These are phyloP conservation scores for Parachaetomium inaequale DNA, from an alignment of 495 filamentous ascomycete genomes.

Conservation along the genomic window DNA sequence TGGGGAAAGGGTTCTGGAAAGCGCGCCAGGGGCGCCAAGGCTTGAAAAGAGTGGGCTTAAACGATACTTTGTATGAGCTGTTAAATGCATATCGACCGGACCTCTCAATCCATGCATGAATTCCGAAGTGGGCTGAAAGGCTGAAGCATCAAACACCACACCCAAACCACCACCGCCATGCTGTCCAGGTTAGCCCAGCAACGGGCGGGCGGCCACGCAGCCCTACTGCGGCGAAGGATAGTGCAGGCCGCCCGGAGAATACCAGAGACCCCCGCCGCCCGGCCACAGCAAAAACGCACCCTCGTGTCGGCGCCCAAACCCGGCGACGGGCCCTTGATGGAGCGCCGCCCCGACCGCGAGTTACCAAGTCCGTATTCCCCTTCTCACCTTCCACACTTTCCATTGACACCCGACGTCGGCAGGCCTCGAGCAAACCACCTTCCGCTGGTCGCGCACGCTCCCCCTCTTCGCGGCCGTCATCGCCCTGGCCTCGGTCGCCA, in stretches of 20 bases:
- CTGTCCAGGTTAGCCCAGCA: constrained; percentile 38
- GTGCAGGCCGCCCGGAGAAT: not conserved
- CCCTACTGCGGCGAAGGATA: constrained; percentile 20
- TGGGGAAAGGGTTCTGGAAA: not conserved
- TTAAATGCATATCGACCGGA: constrained; percentile 6
- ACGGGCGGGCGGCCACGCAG: constrained; percentile 25
- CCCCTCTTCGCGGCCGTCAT: constrained; percentile 57
- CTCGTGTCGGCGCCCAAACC: constrained; percentile 47
- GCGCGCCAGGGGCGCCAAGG: not conserved
- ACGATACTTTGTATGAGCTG: too few relatives aligned
- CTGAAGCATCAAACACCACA: not conserved
- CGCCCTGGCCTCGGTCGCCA: constrained; percentile 64
- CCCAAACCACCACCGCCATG: constrained; percentile 25
- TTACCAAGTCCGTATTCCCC: constrained; percentile 54
- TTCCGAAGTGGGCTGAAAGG: constrained; percentile 10
- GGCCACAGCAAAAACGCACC: constrained; percentile 25
- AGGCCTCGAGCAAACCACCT: constrained; percentile 32
- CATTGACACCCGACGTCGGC: not conserved
- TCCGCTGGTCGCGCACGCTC: constrained; percentile 48
- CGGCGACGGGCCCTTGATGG: constrained; percentile 68
- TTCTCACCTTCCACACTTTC: not conserved
- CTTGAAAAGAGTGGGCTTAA: not conserved
- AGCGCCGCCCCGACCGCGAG: constrained; percentile 74
- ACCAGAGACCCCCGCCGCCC: not conserved
- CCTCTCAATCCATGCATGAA: not conserved